phyloP scores from a whole-genome alignment of 495 filamentous ascomycete species.

The Talaromyces wortmannii region DNA sequence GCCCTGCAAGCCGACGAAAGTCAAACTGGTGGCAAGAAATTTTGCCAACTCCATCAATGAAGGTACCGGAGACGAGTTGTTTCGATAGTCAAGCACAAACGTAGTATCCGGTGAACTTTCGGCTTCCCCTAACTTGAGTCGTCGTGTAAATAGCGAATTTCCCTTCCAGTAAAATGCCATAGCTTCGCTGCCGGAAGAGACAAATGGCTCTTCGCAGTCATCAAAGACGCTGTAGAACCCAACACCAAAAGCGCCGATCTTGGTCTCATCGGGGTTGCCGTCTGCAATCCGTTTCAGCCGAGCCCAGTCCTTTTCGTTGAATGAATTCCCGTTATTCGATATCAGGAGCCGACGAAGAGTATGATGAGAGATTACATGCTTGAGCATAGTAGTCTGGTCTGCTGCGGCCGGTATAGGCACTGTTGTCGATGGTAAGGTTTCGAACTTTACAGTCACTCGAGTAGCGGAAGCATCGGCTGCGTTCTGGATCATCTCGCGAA shows the following conservation, averaged over 20 bases:
- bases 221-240: slow-evolving; percentile 99
- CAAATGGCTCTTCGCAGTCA: slow-evolving; percentile 95
- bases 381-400: slow-evolving; percentile 62
- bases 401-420: slow-evolving; percentile 63
- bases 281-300: slow-evolving; percentile 94
- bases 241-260: slow-evolving; percentile 97
- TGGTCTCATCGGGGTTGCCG: slow-evolving; percentile 96
- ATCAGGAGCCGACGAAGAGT: slow-evolving; percentile 78
- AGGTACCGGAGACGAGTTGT: slow-evolving; percentile 75
- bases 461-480: slow-evolving; percentile 91
- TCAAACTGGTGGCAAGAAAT: slow-evolving; percentile 91
- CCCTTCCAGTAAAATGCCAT: slow-evolving; percentile 99
- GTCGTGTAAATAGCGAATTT: slow-evolving; percentile 86
- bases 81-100: slow-evolving; percentile 90
- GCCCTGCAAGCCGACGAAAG: slow-evolving; percentile 80
- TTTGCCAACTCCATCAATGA: slow-evolving; percentile 78
- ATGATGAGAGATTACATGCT: slow-evolving; percentile 75
- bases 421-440: slow-evolving; percentile 73
- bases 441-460: slow-evolving; percentile 83
- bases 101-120: slow-evolving; percentile 65
- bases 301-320: slow-evolving; percentile 84
- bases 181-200: slow-evolving; percentile 81
- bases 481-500: slow-evolving; percentile 96
- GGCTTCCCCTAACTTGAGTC: slow-evolving; percentile 58
- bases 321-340: slow-evolving; percentile 82